Base-by-base conservation (phyloP, 352 stramenopile species). In the Phytophthora syringae region DNA sequence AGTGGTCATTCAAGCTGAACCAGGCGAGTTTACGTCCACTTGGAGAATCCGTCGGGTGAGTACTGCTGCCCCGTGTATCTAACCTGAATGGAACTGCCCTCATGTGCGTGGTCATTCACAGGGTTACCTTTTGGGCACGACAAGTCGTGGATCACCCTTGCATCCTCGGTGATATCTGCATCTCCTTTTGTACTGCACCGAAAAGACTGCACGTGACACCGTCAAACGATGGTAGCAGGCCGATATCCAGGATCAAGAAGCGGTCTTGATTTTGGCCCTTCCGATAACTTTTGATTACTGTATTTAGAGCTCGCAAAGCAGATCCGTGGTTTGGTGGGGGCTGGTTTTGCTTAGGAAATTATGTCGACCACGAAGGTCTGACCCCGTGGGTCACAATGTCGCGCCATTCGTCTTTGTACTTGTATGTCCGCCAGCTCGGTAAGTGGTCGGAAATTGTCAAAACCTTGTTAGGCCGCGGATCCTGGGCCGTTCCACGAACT, bases 141-240 rank as follows among this genome's bases (percentile, higher is more conserved):
- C 7, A 64, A n/a, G n/a, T 70, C 52, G 22, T 69, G 60, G 27
- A 69, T 63, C 13, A 69, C 53, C 9, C 52, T 51, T 1, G 44
- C 52, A 20, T 59, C 60, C 0, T 34, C 22, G 2, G 2, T 22
- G 9, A 63, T 5, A 3, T 48, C 13, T 0, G 13, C 24, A 7
- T 53, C 25, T 0, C 43, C 36, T 21, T 72, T 7, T 25, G 48
- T 0, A 72, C 51, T 0, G 63, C 50, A 2, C 63, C 56, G 30
- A 64, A 72, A 7, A 56, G 51, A n/a, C 56, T 72, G 22, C 62
- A 70, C 0, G 39, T 53, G 5, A 56, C 9, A 0, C 24, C 48
- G 10, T 59, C 48, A 0, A 64, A 24, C 2, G 0, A 1, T 1
- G 1, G 2, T 1, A 57, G 49, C 0, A 59, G 10, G 3, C 18